Base-by-base conservation (phyloP, 805 yeast genomes). In the Teunomyces lycoperdinae region DNA sequence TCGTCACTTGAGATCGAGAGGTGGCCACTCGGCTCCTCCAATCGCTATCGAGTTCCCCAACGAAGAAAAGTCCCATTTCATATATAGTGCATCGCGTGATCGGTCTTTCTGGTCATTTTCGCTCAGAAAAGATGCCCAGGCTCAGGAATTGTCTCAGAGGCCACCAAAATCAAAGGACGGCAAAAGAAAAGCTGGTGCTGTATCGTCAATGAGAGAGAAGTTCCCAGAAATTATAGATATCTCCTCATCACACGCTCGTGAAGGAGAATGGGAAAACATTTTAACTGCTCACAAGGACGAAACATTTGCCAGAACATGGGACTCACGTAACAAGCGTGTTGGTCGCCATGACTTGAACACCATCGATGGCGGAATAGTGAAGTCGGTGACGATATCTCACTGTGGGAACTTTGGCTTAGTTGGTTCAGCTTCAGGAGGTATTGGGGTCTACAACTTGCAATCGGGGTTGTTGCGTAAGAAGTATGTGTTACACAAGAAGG, bases 11-110 rank as follows among this genome's bases (percentile, higher is more conserved):
- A 81, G 99, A 64, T 87, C 96, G 0, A 80, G 99, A 62, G 98
- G 97, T 58, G 99, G 99, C n/a, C 99, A 94, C 64, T 82, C 96
- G 3, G 85, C 87, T 28, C 96, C 99, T 3, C 95, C 98, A 2
- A 76, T 85, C 0, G 62, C 80, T 4, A 81, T 94, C 35, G 71
- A 73, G 20, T 94, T 94, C 66, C 88, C 95, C 4, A 86, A 87
- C 56, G 83, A 81, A 43, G 82, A 82, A 42, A 74, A 71, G 48
- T 83, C 96, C 2, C 99, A 95, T 67, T 88, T 83, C 65, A 61
- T 95, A 9, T 76, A 88, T 46, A 88, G 96, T 45, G 95, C 95
- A 1, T 88, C 97, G 0, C 78, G 83, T 53, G 99, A 94, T 67
- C 77, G 79, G 58, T 78, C 96, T 1, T 77, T 95, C 56, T 94